Conservation (phyloP, 2,329 filamentous ascomycete genomes). For the Penicillium sp. region DNA sequence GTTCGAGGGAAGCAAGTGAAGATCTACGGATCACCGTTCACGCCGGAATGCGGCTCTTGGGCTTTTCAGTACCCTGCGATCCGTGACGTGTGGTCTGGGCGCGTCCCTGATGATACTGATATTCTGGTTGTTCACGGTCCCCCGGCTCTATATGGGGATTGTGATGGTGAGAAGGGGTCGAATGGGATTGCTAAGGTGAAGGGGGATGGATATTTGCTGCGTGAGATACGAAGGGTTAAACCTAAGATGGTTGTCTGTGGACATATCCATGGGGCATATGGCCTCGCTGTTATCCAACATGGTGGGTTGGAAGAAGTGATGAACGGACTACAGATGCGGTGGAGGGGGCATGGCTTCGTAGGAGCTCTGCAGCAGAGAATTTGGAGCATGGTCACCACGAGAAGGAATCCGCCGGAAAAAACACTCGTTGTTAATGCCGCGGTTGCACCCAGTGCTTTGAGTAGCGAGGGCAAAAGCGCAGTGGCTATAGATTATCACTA, state of each 20-base stretch:
- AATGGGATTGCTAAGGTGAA: slow-evolving; percentile 7
- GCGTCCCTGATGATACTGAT: slow-evolving; percentile 62
- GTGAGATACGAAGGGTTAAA: slow-evolving; percentile 18
- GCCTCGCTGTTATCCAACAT: slow-evolving; percentile 6
- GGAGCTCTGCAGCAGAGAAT: not conserved
- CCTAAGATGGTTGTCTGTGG: slow-evolving; percentile 24
- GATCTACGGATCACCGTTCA: slow-evolving; percentile 69
- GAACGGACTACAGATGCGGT: slow-evolving; percentile 5
- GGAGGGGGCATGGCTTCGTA: slow-evolving; percentile 2
- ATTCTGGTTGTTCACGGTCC: slow-evolving; percentile 73
- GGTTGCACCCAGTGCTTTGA: slow-evolving; percentile 1
- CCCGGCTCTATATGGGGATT: slow-evolving; percentile 38
- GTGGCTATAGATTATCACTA: slow-evolving; percentile 6
- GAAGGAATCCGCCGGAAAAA: not conserved
- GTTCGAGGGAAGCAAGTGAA: slow-evolving; percentile 42
- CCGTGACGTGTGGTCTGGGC: slow-evolving; percentile 60
- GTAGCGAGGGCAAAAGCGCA: slow-evolving; percentile 2
- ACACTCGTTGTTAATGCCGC: slow-evolving; percentile 6
- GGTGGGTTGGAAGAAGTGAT: slow-evolving; percentile 3
- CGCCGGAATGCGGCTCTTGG: slow-evolving; percentile 65
- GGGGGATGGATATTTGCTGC: slow-evolving; percentile 16
- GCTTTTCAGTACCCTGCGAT: slow-evolving; percentile 66
- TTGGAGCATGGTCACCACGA: not conserved
- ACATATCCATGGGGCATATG: slow-evolving; percentile 23
- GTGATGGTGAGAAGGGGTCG: slow-evolving; percentile 17